Base-by-base conservation (phyloP, 208 protist genomes). In the Naegleria lovaniensis region DNA sequence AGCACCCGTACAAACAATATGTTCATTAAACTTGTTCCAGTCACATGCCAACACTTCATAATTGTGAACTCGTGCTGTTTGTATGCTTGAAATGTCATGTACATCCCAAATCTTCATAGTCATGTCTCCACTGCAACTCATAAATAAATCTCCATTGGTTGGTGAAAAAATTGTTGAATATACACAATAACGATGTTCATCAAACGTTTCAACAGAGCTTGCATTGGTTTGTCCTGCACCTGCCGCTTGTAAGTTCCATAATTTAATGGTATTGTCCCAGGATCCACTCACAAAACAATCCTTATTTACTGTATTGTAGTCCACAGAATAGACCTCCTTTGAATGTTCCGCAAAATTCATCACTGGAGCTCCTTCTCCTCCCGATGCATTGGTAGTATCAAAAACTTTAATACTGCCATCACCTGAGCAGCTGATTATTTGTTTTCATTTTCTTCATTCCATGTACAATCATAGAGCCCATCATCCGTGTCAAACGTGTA, bases 1-100 rank as follows among this genome's bases (percentile, higher is more conserved):
- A 6, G 85, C 91, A 39, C 93, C 94, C n/a, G 93, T 95, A 11
- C 86, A 94, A 55, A 95, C 33, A 22, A 91, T 48, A 89, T 94
- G 48, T 15, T 59, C 75, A 85, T 93, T 83, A 40, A 94, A 95
- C 48, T 94, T 94, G 91, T 93, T 92, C 93, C 93, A 95, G 75
- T 94, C 93, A 89, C 91, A 43, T 15, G 93, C 91, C 9, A 94
- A 43, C 11, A 95, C 91, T 51, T 95, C 92, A 90, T 83, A 92
- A 15, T 90, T 39, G 88, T 94, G 87, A 13, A n/a, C 91, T 55
- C 84, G 43, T 25, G 91, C 29, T 7, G 67, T 41, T 11, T 91
- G 88, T 29, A 85, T 48, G 3, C 79, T n/a, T 9, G 5, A 33
- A 19, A 85, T 22, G 25, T 55, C n/a, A 33, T 75, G n/a, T 19